Evolutionary conservation across 2,329 filamentous ascomycete species (phyloP).

Genomic region (Exserohilum rostratum): DNA sequence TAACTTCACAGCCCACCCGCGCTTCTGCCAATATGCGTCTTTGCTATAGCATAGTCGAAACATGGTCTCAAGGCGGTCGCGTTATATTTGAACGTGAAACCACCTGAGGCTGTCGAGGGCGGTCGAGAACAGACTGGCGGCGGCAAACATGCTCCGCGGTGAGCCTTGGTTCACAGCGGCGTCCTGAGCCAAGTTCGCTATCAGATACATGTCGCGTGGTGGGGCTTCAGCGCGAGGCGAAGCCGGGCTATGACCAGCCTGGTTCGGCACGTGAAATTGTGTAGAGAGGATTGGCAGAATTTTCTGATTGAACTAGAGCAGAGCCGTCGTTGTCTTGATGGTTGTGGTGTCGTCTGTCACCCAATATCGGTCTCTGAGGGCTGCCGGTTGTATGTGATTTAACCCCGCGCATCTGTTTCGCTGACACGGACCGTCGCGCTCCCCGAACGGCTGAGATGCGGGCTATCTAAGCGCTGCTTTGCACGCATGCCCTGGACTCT

Average conservation of each 20-base stretch:
- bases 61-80: slow-evolving; percentile 3
- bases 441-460: slow-evolving; percentile 22
- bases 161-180: slow-evolving; percentile 1
- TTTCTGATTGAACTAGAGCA: slow-evolving; percentile 31
- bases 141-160: slow-evolving; percentile 9
- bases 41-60: slow-evolving; percentile 11
- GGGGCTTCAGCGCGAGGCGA: slow-evolving; percentile 13
- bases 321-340: slow-evolving; percentile 21
- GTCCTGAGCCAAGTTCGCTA: slow-evolving; percentile 2
- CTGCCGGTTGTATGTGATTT: slow-evolving; percentile 16
- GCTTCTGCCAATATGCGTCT: slow-evolving; percentile 10
- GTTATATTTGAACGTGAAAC: slow-evolving; percentile 21
- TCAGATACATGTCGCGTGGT: slow-evolving; percentile 8
- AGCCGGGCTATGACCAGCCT: slow-evolving; percentile 16
- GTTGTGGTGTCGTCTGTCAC: slow-evolving; percentile 15
- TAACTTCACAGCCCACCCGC: slow-evolving; percentile 19
- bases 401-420: slow-evolving; percentile 18
- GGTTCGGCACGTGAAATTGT: slow-evolving; percentile 14
- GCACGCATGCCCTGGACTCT: slow-evolving; percentile 21
- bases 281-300: slow-evolving; percentile 28
- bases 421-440: slow-evolving; percentile 33
- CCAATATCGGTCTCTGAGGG: slow-evolving; percentile 18
- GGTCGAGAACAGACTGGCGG: slow-evolving; percentile 9
- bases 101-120: background rate
- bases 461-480: slow-evolving; percentile 24